A percentile compares a stretch with the other conserved stretches of the same genome.
Evolutionary conservation across 768 basidiomycete genomes (phyloP).

Genomic region (Termitomyces bulborhizus): DNA sequence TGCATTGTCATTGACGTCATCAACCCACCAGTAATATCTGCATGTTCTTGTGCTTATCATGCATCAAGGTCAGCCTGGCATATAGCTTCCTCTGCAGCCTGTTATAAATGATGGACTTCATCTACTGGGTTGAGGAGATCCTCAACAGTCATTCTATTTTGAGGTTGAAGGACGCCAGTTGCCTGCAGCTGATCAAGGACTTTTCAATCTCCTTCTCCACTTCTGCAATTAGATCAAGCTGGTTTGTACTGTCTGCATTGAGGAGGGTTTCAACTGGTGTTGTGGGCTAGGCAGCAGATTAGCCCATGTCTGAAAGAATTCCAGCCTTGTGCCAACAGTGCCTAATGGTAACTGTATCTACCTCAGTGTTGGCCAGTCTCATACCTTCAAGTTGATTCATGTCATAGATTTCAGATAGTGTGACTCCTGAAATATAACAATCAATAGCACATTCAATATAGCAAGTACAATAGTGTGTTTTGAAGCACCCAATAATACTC

Average conservation of each 20-base stretch:
- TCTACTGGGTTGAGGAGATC: not conserved
- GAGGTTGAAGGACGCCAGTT: not conserved
- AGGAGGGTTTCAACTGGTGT: not conserved
- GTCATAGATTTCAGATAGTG: not conserved
- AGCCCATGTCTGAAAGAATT: not conserved
- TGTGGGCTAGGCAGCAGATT: not conserved
- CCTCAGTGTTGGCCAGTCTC: not conserved
- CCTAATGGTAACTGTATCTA: not conserved
- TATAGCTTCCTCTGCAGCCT: not conserved
- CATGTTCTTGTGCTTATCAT: not conserved
- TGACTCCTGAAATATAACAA: too few relatives aligned
- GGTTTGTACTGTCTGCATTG: not conserved
- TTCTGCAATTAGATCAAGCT: not conserved
- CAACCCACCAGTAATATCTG: not conserved
- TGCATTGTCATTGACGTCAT: not conserved
- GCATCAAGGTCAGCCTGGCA: not conserved
- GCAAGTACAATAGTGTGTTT: too few relatives aligned
- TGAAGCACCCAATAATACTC: too few relatives aligned
- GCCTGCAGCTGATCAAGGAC: not conserved
- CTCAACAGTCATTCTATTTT: not conserved
- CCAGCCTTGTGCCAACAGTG: not conserved
- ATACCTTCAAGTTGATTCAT: not conserved
- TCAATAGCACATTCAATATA: too few relatives aligned
- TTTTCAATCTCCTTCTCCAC: not conserved
- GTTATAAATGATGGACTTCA: not conserved